Conservation (phyloP, 2,329 filamentous ascomycete genomes). For the Colletotrichum lupini region DNA sequence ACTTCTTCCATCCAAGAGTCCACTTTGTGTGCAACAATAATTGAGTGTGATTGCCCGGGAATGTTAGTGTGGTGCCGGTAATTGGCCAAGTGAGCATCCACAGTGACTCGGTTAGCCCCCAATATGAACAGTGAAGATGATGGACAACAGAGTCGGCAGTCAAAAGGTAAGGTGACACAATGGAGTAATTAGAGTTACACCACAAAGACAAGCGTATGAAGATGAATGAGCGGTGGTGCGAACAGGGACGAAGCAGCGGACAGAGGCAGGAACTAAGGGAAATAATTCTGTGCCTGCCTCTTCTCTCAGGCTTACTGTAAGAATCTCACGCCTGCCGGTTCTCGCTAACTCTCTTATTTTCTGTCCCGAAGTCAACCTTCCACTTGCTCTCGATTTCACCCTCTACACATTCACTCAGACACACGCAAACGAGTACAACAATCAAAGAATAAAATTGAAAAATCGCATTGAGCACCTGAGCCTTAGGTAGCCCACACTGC, state of each 20-base stretch:
- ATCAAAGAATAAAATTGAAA: not conserved
- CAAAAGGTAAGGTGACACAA: not conserved
- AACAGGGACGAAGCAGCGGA: not conserved
- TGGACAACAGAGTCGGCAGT: not conserved
- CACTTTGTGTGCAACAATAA: conserved; percentile 23
- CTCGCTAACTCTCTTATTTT: not conserved
- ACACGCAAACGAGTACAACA: not conserved
- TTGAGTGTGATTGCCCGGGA: conserved; percentile 5
- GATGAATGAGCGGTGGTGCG: not conserved
- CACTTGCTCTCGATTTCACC: not conserved
- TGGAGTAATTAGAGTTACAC: not conserved
- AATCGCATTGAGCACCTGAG: conserved; percentile 10
- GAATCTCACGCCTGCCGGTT: not conserved
- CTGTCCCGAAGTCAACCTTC: not conserved
- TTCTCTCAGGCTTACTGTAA: not conserved
- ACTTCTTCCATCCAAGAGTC: not conserved
- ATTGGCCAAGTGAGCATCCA: not conserved
- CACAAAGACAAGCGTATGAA: not conserved
- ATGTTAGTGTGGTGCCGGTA: not conserved
- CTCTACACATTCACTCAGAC: not conserved
- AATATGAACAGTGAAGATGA: not conserved
- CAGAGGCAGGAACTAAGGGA: not conserved
- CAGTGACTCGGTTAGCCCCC: not conserved
- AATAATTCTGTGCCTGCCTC: not conserved
- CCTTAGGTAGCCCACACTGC: not conserved